Conservation (phyloP, 2,329 filamentous ascomycete genomes). For the Hyphodiscus sp. region DNA sequence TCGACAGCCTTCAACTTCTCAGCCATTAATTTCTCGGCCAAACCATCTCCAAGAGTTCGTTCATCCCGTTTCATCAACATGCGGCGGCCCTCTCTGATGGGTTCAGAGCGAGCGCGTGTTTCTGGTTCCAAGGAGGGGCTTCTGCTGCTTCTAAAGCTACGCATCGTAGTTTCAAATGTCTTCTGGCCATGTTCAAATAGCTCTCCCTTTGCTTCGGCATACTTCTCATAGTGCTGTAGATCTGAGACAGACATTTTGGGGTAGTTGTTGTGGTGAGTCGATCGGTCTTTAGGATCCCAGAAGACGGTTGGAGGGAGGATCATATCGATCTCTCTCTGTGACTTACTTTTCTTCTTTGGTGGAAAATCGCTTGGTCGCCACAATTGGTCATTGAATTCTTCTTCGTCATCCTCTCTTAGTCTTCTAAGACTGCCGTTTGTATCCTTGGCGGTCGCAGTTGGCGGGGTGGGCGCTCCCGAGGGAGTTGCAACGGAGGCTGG, state of each 20-base stretch:
- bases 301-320: slow-evolving; percentile 50
- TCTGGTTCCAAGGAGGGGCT: slow-evolving; percentile 23
- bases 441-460: slow-evolving; percentile 8
- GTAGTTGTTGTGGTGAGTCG: slow-evolving; percentile 55
- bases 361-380: slow-evolving; percentile 24
- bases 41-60: slow-evolving; percentile 16
- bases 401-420: slow-evolving; percentile 23
- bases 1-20: background rate
- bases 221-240: slow-evolving; percentile 47
- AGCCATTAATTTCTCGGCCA: background rate
- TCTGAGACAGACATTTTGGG: slow-evolving; percentile 58
- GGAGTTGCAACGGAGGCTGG: slow-evolving; percentile 22
- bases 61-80: slow-evolving; percentile 27
- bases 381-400: slow-evolving; percentile 12
- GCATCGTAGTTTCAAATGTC: slow-evolving; percentile 33
- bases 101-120: slow-evolving; percentile 23
- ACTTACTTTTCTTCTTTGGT: slow-evolving; percentile 44
- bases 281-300: slow-evolving; percentile 48
- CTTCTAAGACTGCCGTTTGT: slow-evolving; percentile 24
- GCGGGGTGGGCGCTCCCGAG: background rate
- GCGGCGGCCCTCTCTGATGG: slow-evolving; percentile 17
- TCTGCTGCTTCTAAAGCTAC: slow-evolving; percentile 23
- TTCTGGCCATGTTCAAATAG: slow-evolving; percentile 47
- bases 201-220: slow-evolving; percentile 44
- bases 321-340: slow-evolving; percentile 51